A percentile compares a stretch with the other conserved stretches of the same genome.
phyloP scores from a whole-genome alignment of 345 rosid genomes.

The Isatis tinctoria region DNA sequence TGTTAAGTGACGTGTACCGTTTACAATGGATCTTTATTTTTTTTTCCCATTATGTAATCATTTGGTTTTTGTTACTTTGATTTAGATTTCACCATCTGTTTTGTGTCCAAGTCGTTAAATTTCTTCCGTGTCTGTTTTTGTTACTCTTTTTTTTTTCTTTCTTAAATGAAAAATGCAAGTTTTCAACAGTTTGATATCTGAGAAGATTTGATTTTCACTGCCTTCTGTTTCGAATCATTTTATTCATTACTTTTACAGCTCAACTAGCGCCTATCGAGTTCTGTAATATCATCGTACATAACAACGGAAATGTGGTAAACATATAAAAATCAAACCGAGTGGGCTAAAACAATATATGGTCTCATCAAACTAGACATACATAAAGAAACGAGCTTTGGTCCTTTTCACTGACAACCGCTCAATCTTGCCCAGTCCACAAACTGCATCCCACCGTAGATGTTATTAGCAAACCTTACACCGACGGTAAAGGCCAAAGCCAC shows the following conservation, averaged over 20 bases:
- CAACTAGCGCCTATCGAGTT: slow-evolving; percentile 12
- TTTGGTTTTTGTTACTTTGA: slow-evolving; percentile 16
- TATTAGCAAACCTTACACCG: slow-evolving; percentile 82
- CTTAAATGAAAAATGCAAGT: not conserved
- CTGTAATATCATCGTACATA: not conserved
- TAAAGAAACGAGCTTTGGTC: not conserved
- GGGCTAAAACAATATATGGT: slow-evolving; percentile 5
- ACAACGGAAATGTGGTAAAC: not conserved
- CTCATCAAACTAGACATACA: not conserved
- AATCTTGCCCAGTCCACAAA: slow-evolving; percentile 89
- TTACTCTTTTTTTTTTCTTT: not conserved
- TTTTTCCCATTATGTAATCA: slow-evolving; percentile 18
- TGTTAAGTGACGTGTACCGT: slow-evolving; percentile 24
- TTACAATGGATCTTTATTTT: not conserved
- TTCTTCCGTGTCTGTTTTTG: not conserved
- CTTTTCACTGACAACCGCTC: slow-evolving; percentile 54
- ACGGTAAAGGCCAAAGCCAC: slow-evolving; percentile 81
- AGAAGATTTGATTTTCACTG: not conserved
- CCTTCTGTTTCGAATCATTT: not conserved
- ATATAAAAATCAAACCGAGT: not conserved
- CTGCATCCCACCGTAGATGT: slow-evolving; percentile 86
- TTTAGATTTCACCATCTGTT: slow-evolving; percentile 32
- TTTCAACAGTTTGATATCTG: not conserved
- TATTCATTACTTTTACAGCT: not conserved
- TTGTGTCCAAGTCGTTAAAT: not conserved